Base-by-base conservation (phyloP, 495 filamentous ascomycete species). In the Glonium stellatum region DNA sequence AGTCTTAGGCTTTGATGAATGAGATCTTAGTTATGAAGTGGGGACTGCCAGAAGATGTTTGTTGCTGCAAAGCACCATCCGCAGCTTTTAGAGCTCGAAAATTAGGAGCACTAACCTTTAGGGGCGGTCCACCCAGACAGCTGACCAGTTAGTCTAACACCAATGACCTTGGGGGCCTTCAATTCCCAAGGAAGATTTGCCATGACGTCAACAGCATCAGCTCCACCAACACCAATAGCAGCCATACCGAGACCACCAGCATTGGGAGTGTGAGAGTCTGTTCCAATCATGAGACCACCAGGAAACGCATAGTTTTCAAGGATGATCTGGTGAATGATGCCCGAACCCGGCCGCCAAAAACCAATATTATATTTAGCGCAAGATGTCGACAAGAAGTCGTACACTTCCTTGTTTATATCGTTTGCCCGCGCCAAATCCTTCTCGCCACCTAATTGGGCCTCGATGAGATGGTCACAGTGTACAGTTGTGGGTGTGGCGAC, bases 341-440 rank as follows among this genome's bases (percentile, higher is more conserved):
- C 93, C 69, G 93, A 97, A 61, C 93, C 93, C 62, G 93, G 95
- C 73, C 82, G 87, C 93, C 93, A 98, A 86, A 98, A 98, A 79
- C 95, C 95, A 72, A 98, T 97, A 80, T 96, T 92, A 82, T 97
- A 98, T 82, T 97, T 98, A 65, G 91, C 93, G 69, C 93, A 97
- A 59, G 95, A 86, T 54, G 86, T 85, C 56, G 92, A 85, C 72
- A 98, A 80, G 83, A 98, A 98, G 76, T 98, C 89, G 78, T 97
- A 98, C 64, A 98, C 93, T 76, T 98, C 93, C 83, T 97, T 97
- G 86, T 98, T 98, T 78, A 97, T 95, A 56, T 83, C 82, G 69
- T 90, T 79, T 65, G 95, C 95, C 70, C 93, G 84, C 55, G 84
- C 88, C 67, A 98, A 80, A 87, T 98, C 93, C 82, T 97, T 92